Evolutionary conservation across 331 rosid genomes (phyloP), one percentile per base, ranked within the genome.

Genomic region (Rhamnella rubrinervis): DNA sequence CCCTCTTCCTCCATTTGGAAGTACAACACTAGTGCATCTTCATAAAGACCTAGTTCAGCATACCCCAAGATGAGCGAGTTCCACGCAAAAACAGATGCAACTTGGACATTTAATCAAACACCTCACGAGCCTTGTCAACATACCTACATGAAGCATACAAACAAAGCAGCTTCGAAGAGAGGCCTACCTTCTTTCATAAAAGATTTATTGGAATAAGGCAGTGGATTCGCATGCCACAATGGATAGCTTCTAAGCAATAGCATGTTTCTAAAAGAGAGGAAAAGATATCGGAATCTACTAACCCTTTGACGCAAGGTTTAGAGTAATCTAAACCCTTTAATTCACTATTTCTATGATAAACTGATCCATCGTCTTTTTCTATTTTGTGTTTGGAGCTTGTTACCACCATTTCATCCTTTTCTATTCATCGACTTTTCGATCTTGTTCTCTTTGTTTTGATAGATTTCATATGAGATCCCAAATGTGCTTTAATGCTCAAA

Each of bases 1-100:
- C 87, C 88, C 51, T 88, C 92, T 73, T 93, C 97, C 78, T 82
- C 92, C 97, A 91, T 88, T 70, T 93, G 97, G 39, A 93, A 93
- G 80, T 90, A 93, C 25, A 93, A 79, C 4, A 97, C 98, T 72
- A 88, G 71, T 20, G 98, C 97, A 66, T 93, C 97, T 73, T 88
- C 88, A 65, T 69, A 73, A 25, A 77, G 61, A 4, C 95, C 89
- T 71, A 75, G 28, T 59, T 88, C 89, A 4, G 96, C 82, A 73
- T 90, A 88, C 11, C 97, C 96, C 0, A 96, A 80, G 51, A 93
- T 88, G 15, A 91, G 91, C 13, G 96, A 87, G 75, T 93, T 93
- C 98, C 98, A 93, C 0, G 95, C 80, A 60, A 93, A 91, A 3
- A 95, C 91, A 55, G 75, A 83, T 0, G 14, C 17, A 52, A 78